Conservation (phyloP, 257 asterid genomes). For the Coffea canephora region DNA sequence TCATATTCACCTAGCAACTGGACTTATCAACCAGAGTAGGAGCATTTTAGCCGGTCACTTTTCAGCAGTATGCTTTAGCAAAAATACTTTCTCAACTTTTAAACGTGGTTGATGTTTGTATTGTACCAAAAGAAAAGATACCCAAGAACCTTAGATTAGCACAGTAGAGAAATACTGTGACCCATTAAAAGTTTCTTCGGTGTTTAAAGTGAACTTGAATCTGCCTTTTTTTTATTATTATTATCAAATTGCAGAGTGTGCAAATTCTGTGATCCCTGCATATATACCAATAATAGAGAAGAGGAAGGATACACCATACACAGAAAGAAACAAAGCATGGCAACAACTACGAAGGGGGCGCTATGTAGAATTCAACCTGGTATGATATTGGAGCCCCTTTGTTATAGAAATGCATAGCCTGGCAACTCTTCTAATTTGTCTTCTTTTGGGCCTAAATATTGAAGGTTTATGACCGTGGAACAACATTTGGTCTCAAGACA, state of each 20-base stretch:
- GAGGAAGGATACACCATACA: constrained; percentile 80
- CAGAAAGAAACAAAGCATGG: constrained; percentile 78
- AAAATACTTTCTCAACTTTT: not conserved
- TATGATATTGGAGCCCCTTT: constrained; percentile 25
- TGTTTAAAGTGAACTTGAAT: not conserved
- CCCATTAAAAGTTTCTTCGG: not conserved
- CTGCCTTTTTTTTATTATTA: not conserved
- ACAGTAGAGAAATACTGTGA: not conserved
- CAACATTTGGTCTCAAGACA: constrained; percentile 97
- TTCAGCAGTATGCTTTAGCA: not conserved
- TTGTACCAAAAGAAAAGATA: not conserved
- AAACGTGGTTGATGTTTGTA: not conserved
- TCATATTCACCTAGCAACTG: not conserved
- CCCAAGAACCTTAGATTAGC: not conserved
- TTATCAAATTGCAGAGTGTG: constrained; percentile 72
- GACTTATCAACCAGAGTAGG: not conserved
- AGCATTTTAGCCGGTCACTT: not conserved
- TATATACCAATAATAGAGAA: constrained; percentile 80
- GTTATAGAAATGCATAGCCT: not conserved
- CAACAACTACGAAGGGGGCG: constrained; percentile 97
- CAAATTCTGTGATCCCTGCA: constrained; percentile 91
- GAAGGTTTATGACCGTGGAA: constrained; percentile 98
- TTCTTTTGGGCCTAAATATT: constrained; percentile 4
- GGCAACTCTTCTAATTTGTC: constrained; percentile 13
- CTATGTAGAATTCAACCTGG: constrained; percentile 95